Conservation (phyloP, 805 yeast genomes). For the Hanseniaspora meyeri region DNA sequence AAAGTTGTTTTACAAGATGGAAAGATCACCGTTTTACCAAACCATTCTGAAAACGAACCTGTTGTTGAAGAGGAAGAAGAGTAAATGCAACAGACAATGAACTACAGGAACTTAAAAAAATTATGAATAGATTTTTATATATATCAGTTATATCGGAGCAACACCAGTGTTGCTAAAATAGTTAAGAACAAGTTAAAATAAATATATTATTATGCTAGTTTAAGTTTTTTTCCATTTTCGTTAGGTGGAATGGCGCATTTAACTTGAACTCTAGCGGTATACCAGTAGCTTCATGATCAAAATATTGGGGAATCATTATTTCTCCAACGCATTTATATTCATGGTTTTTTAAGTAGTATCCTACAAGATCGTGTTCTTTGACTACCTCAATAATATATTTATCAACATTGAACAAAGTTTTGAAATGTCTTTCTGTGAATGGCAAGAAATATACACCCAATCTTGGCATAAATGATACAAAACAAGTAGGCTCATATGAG, state of each 20-base stretch:
- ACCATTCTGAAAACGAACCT: conserved; percentile 31
- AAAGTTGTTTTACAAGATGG: conserved; percentile 36
- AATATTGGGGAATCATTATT: not conserved
- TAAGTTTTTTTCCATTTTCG: not conserved
- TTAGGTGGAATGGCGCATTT: conserved; percentile 20
- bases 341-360: not conserved
- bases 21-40: conserved; percentile 35
- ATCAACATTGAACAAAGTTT: not conserved
- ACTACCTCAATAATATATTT: not conserved
- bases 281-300: not conserved
- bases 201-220: too few species aligned
- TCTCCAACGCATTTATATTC: not conserved
- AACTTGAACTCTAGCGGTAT: conserved; percentile 30
- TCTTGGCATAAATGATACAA: conserved; percentile 2
- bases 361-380: conserved; percentile 2
- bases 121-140: not conserved
- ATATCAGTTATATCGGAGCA: not conserved
- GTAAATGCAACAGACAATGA: not conserved
- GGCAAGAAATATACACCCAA: conserved; percentile 1
- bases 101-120: not conserved
- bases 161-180: too few species aligned
- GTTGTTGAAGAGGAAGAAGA: conserved; percentile 15
- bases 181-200: not conserved
- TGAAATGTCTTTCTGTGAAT: not conserved
- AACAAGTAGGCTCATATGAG: conserved; percentile 3